phyloP scores from a whole-genome alignment of 2,329 filamentous ascomycete species.

The Hirsutella minnesotensis region DNA sequence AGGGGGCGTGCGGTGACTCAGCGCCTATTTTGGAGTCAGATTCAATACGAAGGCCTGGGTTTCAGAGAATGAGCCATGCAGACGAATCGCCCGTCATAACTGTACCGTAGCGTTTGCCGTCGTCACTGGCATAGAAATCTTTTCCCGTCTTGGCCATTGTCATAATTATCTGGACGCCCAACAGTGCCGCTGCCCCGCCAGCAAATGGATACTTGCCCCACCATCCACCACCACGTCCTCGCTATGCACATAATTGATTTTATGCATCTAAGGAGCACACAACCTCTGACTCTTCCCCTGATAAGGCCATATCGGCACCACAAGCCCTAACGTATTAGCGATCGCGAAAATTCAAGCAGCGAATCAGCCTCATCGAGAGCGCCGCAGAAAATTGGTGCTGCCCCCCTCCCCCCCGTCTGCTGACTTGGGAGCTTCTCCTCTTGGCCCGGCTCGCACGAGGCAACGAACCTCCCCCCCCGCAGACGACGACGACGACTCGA shows the following conservation, averaged over 20 bases:
- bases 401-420: constrained; percentile 7
- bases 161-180: too few relatives aligned
- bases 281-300: constrained; percentile 6
- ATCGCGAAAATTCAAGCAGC: constrained; percentile 21
- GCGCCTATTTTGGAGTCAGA: background rate
- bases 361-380: constrained; percentile 14
- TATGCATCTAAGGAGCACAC: constrained; percentile 18
- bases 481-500: constrained; percentile 9
- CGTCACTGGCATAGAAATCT: too few relatives aligned
- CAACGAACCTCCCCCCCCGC: too few relatives aligned
- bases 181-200: constrained; percentile 14
- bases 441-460: constrained; percentile 13
- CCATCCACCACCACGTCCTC: constrained; percentile 5
- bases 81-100: too few relatives aligned
- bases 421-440: too few relatives aligned
- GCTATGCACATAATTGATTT: constrained; percentile 14
- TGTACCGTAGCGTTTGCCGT: too few relatives aligned
- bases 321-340: constrained; percentile 22
- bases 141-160: too few relatives aligned
- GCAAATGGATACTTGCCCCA: constrained; percentile 10
- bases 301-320: constrained; percentile 19
- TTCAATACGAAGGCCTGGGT: background rate
- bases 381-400: constrained; percentile 25
- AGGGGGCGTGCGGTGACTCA: background rate
- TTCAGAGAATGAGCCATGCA: background rate